Conservation (phyloP, 345 rosid species). For the Dimocarpus longan region DNA sequence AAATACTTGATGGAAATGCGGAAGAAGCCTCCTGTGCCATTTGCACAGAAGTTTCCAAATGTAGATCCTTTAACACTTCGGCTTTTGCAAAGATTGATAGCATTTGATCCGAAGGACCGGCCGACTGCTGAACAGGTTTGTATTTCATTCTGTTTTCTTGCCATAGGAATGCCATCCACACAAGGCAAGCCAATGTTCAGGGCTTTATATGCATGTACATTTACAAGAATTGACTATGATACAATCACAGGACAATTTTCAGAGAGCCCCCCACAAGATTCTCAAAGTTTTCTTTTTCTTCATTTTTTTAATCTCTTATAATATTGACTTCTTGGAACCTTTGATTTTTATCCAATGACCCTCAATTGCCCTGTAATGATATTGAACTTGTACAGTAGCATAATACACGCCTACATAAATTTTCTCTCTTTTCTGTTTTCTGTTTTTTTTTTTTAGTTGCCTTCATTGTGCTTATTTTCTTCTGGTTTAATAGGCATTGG, state of each 20-base stretch:
- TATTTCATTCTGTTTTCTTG: slow-evolving; percentile 18
- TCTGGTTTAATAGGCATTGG: slow-evolving; percentile 60
- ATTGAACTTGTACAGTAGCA: neutral
- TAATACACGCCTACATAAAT: neutral
- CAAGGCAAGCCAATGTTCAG: neutral
- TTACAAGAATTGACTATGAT: neutral
- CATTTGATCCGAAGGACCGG: slow-evolving; percentile 97
- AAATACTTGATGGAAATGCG: slow-evolving; percentile 83
- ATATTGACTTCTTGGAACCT: neutral
- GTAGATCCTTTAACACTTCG: slow-evolving; percentile 77
- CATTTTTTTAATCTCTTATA: neutral
- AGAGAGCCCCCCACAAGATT: neutral
- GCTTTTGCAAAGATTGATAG: slow-evolving; percentile 77
- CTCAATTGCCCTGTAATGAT: neutral
- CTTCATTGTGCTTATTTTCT: neutral
- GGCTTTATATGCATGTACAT: neutral
- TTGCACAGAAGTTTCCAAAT: slow-evolving; percentile 84
- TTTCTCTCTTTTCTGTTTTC: neutral
- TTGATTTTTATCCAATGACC: neutral
- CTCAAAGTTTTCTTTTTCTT: too few species aligned
- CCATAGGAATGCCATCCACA: neutral
- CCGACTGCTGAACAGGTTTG: slow-evolving; percentile 88
- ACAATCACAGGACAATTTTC: neutral
- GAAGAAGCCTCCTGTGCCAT: slow-evolving; percentile 67
- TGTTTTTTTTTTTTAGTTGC: neutral